A percentile compares a stretch with the other conserved stretches of the same genome.
These are phyloP conservation scores for Lumnitzera racemosa DNA, from an alignment of 345 rosid genomes.

Conservation along the genomic window DNA sequence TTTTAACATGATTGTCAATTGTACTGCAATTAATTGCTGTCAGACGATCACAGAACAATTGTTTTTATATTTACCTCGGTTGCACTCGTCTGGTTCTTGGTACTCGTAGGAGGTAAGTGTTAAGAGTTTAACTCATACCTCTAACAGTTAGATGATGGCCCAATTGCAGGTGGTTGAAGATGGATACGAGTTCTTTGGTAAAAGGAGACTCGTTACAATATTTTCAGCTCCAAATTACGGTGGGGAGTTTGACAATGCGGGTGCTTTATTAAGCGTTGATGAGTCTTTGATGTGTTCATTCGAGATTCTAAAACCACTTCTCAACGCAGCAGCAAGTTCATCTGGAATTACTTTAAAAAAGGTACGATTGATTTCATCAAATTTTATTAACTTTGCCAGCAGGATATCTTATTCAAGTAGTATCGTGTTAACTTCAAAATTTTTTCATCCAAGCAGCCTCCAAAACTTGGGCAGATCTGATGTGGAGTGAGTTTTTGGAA, in stretches of 20 bases:
- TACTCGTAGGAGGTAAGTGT: too few relatives aligned
- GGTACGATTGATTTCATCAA: slow-evolving; percentile 28
- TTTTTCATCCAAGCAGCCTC: slow-evolving; percentile 28
- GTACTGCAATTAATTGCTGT: too few relatives aligned
- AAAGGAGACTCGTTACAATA: slow-evolving; percentile 75
- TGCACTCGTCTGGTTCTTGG: too few relatives aligned
- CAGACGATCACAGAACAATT: too few relatives aligned
- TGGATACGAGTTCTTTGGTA: slow-evolving; percentile 95
- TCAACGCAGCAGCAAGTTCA: slow-evolving; percentile 26
- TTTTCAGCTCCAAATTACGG: slow-evolving; percentile 99
- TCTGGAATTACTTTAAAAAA: slow-evolving; percentile 42
- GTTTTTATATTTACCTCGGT: too few relatives aligned
- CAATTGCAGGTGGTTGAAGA: slow-evolving; percentile 92
- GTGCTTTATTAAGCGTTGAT: slow-evolving; percentile 79
- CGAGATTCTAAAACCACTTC: slow-evolving; percentile 75
- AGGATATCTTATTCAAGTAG: neutral
- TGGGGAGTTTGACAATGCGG: slow-evolving; percentile 97
- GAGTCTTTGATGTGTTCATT: slow-evolving; percentile 77
- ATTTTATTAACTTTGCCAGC: neutral
- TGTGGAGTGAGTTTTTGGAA: slow-evolving; percentile 2
- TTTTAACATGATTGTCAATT: too few relatives aligned
- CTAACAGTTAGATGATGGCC: slow-evolving; percentile 1
- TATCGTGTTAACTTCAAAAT: neutral
- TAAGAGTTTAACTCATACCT: too few relatives aligned
- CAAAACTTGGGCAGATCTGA: slow-evolving; percentile 31